Percentiles rank a stretch among this genome's conserved stretches.
Conservation (phyloP, 352 stramenopile species). For the Stephanocyclus meneghinianus region DNA sequence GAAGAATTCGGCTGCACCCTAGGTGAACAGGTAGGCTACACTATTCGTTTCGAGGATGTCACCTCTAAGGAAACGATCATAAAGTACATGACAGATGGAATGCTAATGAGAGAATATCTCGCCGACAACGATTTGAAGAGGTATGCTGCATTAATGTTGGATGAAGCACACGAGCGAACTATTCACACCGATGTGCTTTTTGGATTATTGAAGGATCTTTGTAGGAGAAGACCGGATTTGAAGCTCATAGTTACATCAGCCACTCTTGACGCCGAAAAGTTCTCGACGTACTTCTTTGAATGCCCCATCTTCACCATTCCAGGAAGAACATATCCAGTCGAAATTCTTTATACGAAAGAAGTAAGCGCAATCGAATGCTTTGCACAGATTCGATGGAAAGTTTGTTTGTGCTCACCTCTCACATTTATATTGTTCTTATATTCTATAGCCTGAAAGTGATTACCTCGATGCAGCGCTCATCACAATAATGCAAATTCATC, state of each 20-base stretch:
- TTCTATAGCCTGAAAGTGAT: conserved; percentile 87
- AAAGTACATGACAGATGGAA: conserved; percentile 99
- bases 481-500: conserved; percentile 99
- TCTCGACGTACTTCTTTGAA: conserved; percentile 95
- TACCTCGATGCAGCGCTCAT: conserved; percentile 97
- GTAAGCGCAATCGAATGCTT: too few species aligned
- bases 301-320: conserved; percentile 99
- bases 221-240: conserved; percentile 84
- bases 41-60: conserved; percentile 88
- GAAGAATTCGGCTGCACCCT: conserved; percentile 94
- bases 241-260: conserved; percentile 91
- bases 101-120: conserved; percentile 98
- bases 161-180: conserved; percentile 82
- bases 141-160: conserved; percentile 87
- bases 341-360: conserved; percentile 98
- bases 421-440: too few species aligned
- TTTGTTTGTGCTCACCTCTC: too few species aligned
- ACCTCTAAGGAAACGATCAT: conserved; percentile 96
- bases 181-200: conserved; percentile 87
- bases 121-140: conserved; percentile 87
- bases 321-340: conserved; percentile 95
- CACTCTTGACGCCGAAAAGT: conserved; percentile 98
- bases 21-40: conserved; percentile 89
- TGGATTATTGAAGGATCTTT: conserved; percentile 84
- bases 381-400: too few species aligned